Evolutionary conservation across 1,139 yeast species (phyloP).

Genomic region (Hansenula lynferdii): DNA sequence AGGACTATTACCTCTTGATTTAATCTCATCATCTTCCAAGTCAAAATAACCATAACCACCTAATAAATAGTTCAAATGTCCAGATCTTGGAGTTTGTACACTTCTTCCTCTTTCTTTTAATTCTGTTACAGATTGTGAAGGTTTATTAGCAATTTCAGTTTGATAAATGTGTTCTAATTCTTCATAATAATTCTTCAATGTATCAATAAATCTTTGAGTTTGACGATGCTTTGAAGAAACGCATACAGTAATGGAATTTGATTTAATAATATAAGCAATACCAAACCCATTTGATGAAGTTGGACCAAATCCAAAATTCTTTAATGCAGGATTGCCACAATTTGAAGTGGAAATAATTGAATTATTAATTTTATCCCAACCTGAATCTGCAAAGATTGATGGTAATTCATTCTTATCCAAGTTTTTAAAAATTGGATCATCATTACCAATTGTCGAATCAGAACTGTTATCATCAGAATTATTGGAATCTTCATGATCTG

Average conservation of each 20-base stretch:
- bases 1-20: slow-evolving; percentile 67
- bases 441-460: slow-evolving; percentile 28
- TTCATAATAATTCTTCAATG: slow-evolving; percentile 61
- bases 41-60: slow-evolving; percentile 83
- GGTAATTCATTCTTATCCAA: slow-evolving; percentile 38
- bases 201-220: slow-evolving; percentile 75
- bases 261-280: slow-evolving; percentile 84
- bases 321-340: slow-evolving; percentile 84
- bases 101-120: slow-evolving; percentile 20
- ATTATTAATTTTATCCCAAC: slow-evolving; percentile 66
- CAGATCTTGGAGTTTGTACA: slow-evolving; percentile 24
- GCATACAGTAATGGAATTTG: slow-evolving; percentile 78
- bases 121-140: slow-evolving; percentile 4
- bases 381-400: slow-evolving; percentile 70
- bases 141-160: slow-evolving; percentile 25
- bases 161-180: slow-evolving; percentile 57
- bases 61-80: slow-evolving; percentile 43
- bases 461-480: slow-evolving; percentile 21
- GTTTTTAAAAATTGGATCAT: slow-evolving; percentile 8
- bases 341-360: slow-evolving; percentile 61
- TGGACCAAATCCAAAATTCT: slow-evolving; percentile 91
- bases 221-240: slow-evolving; percentile 90
- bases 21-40: slow-evolving; percentile 63
- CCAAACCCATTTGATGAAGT: slow-evolving; percentile 90
- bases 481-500: slow-evolving; percentile 30